Percentiles rank a stretch among this genome's conserved stretches.
These are phyloP conservation scores for Rhododendron henanense DNA, from an alignment of 148 eudicot genomes.

Conservation along the genomic window DNA sequence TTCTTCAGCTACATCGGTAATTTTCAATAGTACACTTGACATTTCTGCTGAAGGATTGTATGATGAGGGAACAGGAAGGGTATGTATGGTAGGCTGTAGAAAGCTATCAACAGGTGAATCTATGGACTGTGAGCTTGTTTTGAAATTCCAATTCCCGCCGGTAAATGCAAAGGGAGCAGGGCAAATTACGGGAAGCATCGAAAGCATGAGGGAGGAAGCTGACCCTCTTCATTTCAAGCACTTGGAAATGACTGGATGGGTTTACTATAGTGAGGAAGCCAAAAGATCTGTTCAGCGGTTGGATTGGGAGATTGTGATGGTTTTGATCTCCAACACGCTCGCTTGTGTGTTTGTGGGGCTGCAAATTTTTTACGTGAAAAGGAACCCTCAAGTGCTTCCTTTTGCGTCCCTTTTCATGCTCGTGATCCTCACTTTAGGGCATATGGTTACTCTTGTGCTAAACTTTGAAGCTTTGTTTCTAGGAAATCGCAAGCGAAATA, in stretches of 20 bases:
- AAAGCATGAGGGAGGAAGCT: conserved; percentile 4
- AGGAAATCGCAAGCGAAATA: background rate
- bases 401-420: conserved; percentile 15
- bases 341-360: conserved; percentile 9
- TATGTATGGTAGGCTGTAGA: conserved; percentile 26
- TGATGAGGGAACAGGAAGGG: conserved; percentile 18
- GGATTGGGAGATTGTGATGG: conserved; percentile 18
- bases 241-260: background rate
- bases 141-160: conserved; percentile 9
- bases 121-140: conserved; percentile 21
- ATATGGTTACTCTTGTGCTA: conserved; percentile 21
- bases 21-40: background rate
- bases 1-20: background rate
- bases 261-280: background rate
- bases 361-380: conserved; percentile 13
- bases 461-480: conserved; percentile 17
- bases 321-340: conserved; percentile 18
- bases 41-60: conserved; percentile 26
- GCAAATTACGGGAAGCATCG: conserved; percentile 11
- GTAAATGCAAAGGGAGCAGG: background rate
- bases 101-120: conserved; percentile 1
- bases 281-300: conserved; percentile 7
- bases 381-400: conserved; percentile 6
- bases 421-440: conserved; percentile 19
- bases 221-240: conserved; percentile 15